phyloP scores from a whole-genome alignment of 1,284 basidiomycete genomes.

The Ceratobasidium sp. region DNA sequence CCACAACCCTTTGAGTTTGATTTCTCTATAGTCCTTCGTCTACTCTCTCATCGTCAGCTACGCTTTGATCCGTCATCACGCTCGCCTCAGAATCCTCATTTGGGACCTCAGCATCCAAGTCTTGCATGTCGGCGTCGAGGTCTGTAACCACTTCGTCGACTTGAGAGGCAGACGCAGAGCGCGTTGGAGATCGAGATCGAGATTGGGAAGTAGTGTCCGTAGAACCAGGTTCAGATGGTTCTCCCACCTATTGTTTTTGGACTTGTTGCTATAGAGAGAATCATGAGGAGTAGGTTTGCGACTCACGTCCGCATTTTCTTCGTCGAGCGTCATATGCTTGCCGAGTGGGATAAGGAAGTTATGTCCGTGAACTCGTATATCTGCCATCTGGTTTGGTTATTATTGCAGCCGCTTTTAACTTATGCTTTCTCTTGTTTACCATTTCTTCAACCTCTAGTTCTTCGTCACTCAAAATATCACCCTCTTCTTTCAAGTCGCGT shows the following conservation, averaged over 20 bases:
- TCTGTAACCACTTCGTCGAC: slow-evolving; percentile 48
- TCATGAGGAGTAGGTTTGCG: slow-evolving; percentile 34
- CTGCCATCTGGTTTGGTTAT: slow-evolving; percentile 30
- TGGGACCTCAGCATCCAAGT: slow-evolving; percentile 43
- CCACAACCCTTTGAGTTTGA: too few relatives aligned
- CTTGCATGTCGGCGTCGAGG: slow-evolving; percentile 47
- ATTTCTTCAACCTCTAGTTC: slow-evolving; percentile 81
- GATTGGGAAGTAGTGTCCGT: slow-evolving; percentile 34
- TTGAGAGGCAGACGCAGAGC: slow-evolving; percentile 58
- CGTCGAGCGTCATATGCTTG: slow-evolving; percentile 75
- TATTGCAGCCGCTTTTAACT: neutral
- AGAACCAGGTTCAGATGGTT: slow-evolving; percentile 36
- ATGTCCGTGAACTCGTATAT: slow-evolving; percentile 61
- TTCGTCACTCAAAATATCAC: slow-evolving; percentile 87
- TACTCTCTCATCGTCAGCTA: slow-evolving; percentile 44
- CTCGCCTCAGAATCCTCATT: slow-evolving; percentile 39
- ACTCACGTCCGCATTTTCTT: slow-evolving; percentile 84
- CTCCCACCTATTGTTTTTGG: slow-evolving; percentile 21
- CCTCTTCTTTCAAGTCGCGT: slow-evolving; percentile 80
- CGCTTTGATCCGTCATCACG: slow-evolving; percentile 45
- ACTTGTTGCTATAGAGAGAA: too few relatives aligned
- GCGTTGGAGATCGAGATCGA: slow-evolving; percentile 35
- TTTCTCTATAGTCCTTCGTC: slow-evolving; percentile 41
- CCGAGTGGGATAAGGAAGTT: slow-evolving; percentile 79
- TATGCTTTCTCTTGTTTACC: slow-evolving; percentile 58